phyloP scores from a whole-genome alignment of 2,329 filamentous ascomycete genomes.

The Neofusicoccum umdonicola region DNA sequence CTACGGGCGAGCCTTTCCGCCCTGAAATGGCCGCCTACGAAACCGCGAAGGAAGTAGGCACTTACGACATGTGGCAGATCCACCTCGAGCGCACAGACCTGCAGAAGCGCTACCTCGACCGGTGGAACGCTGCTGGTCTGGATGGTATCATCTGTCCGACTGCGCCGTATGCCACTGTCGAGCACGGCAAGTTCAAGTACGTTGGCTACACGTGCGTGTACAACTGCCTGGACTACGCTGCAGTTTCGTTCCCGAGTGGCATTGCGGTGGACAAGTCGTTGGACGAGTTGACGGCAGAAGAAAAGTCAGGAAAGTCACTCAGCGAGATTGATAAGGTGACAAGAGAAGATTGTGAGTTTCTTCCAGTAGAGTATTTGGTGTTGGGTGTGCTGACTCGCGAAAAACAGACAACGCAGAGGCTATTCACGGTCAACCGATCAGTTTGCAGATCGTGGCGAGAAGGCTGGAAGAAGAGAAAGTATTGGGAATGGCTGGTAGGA shows the following conservation, averaged over 20 bases:
- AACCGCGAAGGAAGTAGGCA: slow-evolving; percentile 44
- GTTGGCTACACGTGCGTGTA: slow-evolving; percentile 49
- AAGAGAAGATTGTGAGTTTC: slow-evolving; percentile 40
- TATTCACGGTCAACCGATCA: slow-evolving; percentile 46
- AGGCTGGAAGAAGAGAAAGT: slow-evolving; percentile 45
- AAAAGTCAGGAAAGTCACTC: slow-evolving; percentile 26
- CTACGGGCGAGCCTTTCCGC: slow-evolving; percentile 45
- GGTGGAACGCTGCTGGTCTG: slow-evolving; percentile 42
- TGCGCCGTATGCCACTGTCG: slow-evolving; percentile 31
- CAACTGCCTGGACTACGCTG: slow-evolving; percentile 49
- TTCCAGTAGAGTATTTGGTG: background rate
- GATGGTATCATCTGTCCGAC: slow-evolving; percentile 44
- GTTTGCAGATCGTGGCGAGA: slow-evolving; percentile 41
- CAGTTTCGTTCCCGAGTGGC: slow-evolving; percentile 45
- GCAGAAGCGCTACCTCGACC: slow-evolving; percentile 44
- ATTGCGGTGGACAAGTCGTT: slow-evolving; percentile 18
- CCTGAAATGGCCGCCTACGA: slow-evolving; percentile 50
- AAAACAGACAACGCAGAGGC: slow-evolving; percentile 35
- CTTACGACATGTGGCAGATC: slow-evolving; percentile 49
- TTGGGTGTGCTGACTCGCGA: background rate
- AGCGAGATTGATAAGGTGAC: slow-evolving; percentile 23
- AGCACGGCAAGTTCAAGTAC: slow-evolving; percentile 22
- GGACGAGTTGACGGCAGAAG: slow-evolving; percentile 36
- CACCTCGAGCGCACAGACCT: slow-evolving; percentile 47
- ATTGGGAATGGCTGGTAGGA: slow-evolving; percentile 37